phyloP scores from a whole-genome alignment of 352 stramenopile species.

The Plasmopara halstedii region DNA sequence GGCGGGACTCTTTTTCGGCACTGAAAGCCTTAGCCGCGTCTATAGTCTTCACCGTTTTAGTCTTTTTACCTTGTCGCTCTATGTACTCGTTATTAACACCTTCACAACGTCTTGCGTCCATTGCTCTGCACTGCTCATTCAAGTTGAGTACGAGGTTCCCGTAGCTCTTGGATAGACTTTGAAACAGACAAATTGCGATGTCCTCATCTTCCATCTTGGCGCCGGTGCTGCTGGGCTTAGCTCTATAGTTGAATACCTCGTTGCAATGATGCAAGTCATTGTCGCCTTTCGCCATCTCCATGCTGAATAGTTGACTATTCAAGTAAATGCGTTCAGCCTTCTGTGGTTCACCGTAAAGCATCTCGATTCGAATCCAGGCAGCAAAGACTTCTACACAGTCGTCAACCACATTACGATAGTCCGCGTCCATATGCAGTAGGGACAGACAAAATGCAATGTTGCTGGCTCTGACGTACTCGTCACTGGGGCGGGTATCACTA shows the following conservation, averaged over 20 bases:
- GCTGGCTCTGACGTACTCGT: background rate
- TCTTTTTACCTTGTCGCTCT: background rate
- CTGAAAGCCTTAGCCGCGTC: background rate
- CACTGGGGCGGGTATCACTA: background rate
- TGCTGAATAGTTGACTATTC: background rate
- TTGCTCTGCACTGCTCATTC: background rate
- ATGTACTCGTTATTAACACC: background rate
- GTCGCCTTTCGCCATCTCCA: background rate
- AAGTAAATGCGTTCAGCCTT: background rate
- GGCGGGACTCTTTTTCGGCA: background rate
- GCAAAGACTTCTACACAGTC: background rate
- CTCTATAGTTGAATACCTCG: background rate
- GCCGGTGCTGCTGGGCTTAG: background rate
- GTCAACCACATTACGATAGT: background rate
- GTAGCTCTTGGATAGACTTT: background rate
- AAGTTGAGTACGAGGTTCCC: background rate
- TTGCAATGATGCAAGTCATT: background rate
- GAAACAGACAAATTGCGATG: background rate
- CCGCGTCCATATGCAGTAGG: background rate
- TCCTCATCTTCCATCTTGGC: background rate
- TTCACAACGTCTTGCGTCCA: background rate
- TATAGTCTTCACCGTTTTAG: background rate
- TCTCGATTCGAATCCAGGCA: background rate
- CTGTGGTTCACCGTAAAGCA: background rate
- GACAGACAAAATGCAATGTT: background rate